Evolutionary conservation across 306 rosid species (phyloP), one percentile per base, ranked within the genome.

Genomic region (Mimosa bimucronata): DNA sequence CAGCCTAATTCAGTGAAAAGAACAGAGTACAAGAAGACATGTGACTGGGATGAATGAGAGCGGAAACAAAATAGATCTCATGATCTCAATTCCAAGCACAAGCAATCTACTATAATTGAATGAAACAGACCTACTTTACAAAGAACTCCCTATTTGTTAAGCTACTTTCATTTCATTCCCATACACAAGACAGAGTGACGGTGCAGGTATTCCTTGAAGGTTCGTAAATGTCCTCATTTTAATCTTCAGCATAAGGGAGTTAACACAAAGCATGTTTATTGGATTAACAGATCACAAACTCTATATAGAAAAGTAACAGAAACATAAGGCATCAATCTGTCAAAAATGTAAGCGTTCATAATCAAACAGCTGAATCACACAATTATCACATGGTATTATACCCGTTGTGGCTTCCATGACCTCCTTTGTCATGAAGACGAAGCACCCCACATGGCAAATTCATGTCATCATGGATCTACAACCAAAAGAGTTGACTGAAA

Each of bases 401-500:
- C 97, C 97, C 98, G 29, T 91, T 93, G 90, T 90, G 99, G 88
- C 91, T 67, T 84, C 92, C 88, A 75, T 90, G 93, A 76, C 98
- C 94, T 74, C 99, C 99, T 78, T 91, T 90, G 70, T 86, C 83
- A 9, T 81, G 40, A 83, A 93, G 92, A 74, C 98, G 93, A 86
- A 95, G 96, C 86, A 95, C 97, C 64, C 99, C 98, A 57, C 96
- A 88, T 2, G 99, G 98, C 87, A 93, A 88, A 87, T 84, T 87
- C 97, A 88, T 79, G 87, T 91, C 97, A 79, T 93, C 99, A 30
- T 95, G 97, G 82, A 95, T 84, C 98, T 95, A 86, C 85, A 86
- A 72, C 50, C 18, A 74, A 66, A 40, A 62, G 52, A 73, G 40
- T 42, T n/a, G 23, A 41, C 28, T 38, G 21, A 45, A 65, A 57